Evolutionary conservation across 805 yeast species (phyloP).

Genomic region (Sugiyamaella valdiviana): DNA sequence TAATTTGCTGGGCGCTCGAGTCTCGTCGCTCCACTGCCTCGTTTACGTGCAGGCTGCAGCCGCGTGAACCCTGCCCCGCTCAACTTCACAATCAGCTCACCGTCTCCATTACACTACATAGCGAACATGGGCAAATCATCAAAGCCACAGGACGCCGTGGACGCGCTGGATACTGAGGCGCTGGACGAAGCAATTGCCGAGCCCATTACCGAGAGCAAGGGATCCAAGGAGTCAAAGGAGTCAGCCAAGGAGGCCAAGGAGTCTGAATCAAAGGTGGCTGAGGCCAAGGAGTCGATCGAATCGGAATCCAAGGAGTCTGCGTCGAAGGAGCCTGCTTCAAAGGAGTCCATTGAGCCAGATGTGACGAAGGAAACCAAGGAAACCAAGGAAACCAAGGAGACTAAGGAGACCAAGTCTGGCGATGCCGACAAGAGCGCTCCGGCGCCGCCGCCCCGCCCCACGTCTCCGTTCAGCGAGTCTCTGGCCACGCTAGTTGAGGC

Average conservation of each 20-base stretch:
- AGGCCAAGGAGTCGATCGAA: slow-evolving; percentile 4
- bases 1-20: no score
- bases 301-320: neutral
- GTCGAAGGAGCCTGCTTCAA: neutral
- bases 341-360: no score
- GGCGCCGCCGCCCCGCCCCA: slow-evolving; percentile 42
- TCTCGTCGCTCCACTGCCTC: no score
- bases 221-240: slow-evolving; percentile 4
- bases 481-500: slow-evolving; percentile 69
- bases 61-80: neutral
- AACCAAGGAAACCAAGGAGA: slow-evolving; percentile 2
- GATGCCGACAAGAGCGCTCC: slow-evolving; percentile 6
- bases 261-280: neutral
- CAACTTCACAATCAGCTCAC: neutral
- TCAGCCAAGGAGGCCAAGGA: neutral
- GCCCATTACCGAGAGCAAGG: slow-evolving; percentile 1
- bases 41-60: no score
- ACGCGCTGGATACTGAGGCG: neutral
- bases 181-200: slow-evolving; percentile 3
- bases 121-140: neutral
- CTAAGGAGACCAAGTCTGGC: slow-evolving; percentile 2
- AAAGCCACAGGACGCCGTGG: neutral
- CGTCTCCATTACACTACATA: neutral
- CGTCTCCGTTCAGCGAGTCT: slow-evolving; percentile 50
- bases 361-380: neutral